Evolutionary conservation across 331 rosid genomes (phyloP).

Genomic region (Telfairia occidentalis): DNA sequence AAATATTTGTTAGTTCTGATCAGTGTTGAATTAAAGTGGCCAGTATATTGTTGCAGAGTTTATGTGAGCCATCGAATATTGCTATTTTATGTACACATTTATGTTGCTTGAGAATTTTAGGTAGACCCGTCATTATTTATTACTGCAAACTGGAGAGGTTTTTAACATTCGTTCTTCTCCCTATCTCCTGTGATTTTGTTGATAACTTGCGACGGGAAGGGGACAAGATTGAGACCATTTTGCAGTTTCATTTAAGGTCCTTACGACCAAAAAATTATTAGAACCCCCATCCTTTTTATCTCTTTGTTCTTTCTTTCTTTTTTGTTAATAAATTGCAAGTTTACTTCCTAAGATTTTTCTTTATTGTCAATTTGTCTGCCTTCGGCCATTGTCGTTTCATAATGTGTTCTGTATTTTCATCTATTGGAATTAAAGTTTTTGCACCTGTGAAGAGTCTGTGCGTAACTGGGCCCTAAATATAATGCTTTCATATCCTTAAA

Average conservation of each 20-base stretch:
- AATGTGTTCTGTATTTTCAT: not conserved
- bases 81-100: not conserved
- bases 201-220: not conserved
- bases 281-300: not conserved
- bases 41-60: not conserved
- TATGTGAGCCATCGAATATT: not conserved
- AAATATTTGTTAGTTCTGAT: not conserved
- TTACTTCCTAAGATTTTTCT: not conserved
- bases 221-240: not conserved
- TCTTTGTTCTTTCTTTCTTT: not conserved
- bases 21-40: not conserved
- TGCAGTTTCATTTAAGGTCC: not conserved
- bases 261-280: not conserved
- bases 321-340: not conserved
- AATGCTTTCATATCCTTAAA: not conserved
- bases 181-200: not conserved
- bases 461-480: not conserved
- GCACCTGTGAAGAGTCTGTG: not conserved
- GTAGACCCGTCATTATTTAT: not conserved
- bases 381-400: not conserved
- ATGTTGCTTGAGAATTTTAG: not conserved
- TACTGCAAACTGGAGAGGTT: not conserved
- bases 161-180: not conserved
- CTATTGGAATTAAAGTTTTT: not conserved
- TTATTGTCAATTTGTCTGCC: not conserved